Evolutionary conservation across 1,284 basidiomycete species (phyloP), one percentile per base, ranked within the genome.

Genomic region (Tranzscheliella williamsii): DNA sequence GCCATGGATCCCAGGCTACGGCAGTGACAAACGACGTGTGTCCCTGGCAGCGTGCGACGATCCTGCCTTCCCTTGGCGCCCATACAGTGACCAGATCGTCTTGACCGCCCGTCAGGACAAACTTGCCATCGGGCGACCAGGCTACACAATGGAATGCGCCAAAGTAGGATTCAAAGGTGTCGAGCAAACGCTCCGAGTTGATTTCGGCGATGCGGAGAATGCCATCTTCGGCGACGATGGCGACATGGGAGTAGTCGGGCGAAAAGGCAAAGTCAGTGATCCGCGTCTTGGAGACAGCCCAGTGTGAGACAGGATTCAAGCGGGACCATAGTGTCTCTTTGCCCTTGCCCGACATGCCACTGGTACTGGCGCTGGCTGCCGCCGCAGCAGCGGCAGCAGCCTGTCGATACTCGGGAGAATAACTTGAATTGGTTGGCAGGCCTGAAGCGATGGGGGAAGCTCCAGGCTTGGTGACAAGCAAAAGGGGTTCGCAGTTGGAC

Each of bases 41-140:
- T 0, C 94, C 95, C 79, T 96, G 92, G 80, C 93, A 96, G 38
- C 93, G 84, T 3, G 94, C 94, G n/a, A 98, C 85, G 12, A 97
- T 86, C 8, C 70, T 47, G 9, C 68, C 66, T 31, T 74, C 72
- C 4, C 68, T 27, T 0, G 66, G 66, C 4, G 68, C 53, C 60
- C 67, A 76, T 2, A 76, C 50, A 1, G 92, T 94, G 38, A 96
- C 82, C 11, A 98, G 83, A 73, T 98, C 94, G 75, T 98, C 94
- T 81, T 97, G 86, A 0, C 88, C 88, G n/a, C 88, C 88, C 0
- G 86, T 86, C 44, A 95, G 79, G 24, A 97, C 86, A 72, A 95
- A 93, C 31, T 91, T 85, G 17, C 90, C 90, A 78, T 97, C 93
- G 1, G 92, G 91, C 8, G 91, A 93, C 92, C 93, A 97, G 0